These are phyloP conservation scores for Sphagnum fallax DNA, from an alignment of 228 moss, liverwort and hornwort species.

Conservation along the genomic window DNA sequence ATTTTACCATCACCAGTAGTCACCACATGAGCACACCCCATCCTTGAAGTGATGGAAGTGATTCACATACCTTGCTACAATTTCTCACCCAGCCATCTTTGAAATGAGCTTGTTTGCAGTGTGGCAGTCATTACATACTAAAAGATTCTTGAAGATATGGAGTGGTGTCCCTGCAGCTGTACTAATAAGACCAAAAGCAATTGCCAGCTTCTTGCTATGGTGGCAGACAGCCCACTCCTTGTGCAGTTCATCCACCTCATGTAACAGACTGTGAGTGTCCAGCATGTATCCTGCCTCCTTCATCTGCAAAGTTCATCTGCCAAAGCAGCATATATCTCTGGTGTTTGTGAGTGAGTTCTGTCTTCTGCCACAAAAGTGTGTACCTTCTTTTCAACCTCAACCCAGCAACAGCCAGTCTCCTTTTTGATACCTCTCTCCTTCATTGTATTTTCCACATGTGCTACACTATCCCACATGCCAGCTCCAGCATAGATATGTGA, in stretches of 20 bases:
- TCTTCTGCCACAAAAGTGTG: slow-evolving; percentile 7
- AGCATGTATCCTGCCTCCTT: neutral
- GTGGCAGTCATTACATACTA: slow-evolving; percentile 3
- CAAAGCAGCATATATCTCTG: slow-evolving; percentile 2
- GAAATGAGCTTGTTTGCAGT: slow-evolving; percentile 5
- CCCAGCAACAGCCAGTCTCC: slow-evolving; percentile 1
- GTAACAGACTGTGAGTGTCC: neutral
- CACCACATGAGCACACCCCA: neutral
- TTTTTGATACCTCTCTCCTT: slow-evolving; percentile 2
- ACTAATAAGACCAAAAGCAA: slow-evolving; percentile 5
- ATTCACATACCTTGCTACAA: slow-evolving; percentile 4
- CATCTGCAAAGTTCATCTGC: neutral
- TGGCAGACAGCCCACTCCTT: slow-evolving; percentile 1
- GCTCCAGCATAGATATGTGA: slow-evolving; percentile 6
- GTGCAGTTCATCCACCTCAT: slow-evolving; percentile 3
- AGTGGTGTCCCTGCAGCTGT: slow-evolving; percentile 3
- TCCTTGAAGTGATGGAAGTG: neutral
- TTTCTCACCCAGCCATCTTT: slow-evolving; percentile 4
- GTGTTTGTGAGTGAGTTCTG: neutral
- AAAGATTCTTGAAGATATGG: slow-evolving; percentile 3
- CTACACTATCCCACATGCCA: slow-evolving; percentile 2
- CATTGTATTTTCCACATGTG: neutral
- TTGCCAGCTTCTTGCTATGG: slow-evolving; percentile 1
- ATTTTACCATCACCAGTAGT: too few species aligned
- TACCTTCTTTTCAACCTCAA: slow-evolving; percentile 8